Percentiles rank a stretch among this genome's conserved stretches.
These are phyloP conservation scores for Claviceps pusilla DNA, from an alignment of 2,329 filamentous ascomycete genomes.

Conservation along the genomic window DNA sequence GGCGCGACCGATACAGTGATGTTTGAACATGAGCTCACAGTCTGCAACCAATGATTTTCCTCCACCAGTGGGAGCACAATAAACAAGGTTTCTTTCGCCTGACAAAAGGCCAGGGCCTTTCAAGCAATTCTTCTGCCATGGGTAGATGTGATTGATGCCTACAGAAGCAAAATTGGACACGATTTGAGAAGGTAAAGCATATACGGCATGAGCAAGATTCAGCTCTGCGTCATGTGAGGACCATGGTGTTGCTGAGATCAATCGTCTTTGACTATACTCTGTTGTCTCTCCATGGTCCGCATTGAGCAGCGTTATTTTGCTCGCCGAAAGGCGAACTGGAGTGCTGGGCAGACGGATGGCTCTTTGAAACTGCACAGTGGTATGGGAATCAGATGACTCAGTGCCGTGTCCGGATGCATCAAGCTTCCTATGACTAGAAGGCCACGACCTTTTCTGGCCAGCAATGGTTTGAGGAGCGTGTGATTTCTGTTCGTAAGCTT, in stretches of 20 bases:
- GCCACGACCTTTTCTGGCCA: constrained; percentile 32
- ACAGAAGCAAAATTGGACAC: constrained; percentile 49
- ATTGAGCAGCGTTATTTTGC: constrained; percentile 27
- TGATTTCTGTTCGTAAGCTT: constrained; percentile 25
- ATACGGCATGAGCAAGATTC: constrained; percentile 46
- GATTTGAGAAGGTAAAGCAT: constrained; percentile 44
- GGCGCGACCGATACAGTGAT: neutral
- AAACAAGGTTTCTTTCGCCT: constrained; percentile 58
- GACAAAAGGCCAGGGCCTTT: constrained; percentile 49
- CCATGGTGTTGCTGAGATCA: constrained; percentile 38
- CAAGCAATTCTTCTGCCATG: constrained; percentile 65
- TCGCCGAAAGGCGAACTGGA: constrained; percentile 22
- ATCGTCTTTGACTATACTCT: constrained; percentile 42
- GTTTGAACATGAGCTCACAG: constrained; percentile 18
- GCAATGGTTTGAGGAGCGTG: constrained; percentile 25
- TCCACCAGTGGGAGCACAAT: constrained; percentile 63
- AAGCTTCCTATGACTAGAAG: constrained; percentile 11
- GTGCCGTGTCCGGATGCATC: neutral
- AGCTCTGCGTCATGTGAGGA: constrained; percentile 38
- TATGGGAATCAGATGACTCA: neutral
- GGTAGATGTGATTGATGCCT: constrained; percentile 61
- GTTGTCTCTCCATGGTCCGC: constrained; percentile 17
- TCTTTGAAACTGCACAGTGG: constrained; percentile 18
- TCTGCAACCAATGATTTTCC: constrained; percentile 64
- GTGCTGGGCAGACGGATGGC: constrained; percentile 18